These are phyloP conservation scores for Coprinopsis strossmayeri DNA, from an alignment of 768 basidiomycete genomes.

Conservation along the genomic window DNA sequence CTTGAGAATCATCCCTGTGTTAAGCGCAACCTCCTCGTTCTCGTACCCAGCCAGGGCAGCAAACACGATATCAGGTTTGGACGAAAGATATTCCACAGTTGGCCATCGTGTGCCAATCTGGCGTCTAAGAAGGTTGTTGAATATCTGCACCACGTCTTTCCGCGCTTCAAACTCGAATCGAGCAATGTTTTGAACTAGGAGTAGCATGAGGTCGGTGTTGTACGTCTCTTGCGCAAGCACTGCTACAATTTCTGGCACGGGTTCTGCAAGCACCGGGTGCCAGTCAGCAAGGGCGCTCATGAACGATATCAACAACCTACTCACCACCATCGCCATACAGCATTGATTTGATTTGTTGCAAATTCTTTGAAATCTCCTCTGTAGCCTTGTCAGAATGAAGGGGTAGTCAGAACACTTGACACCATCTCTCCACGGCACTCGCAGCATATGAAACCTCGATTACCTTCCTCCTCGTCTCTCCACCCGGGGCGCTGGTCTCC, in stretches of 20 bases:
- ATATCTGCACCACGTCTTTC: slow-evolving; percentile 79
- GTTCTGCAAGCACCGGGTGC: slow-evolving; percentile 39
- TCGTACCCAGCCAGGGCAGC: slow-evolving; percentile 87
- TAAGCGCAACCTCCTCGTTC: slow-evolving; percentile 93
- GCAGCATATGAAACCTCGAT: slow-evolving; percentile 13
- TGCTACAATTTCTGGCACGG: slow-evolving; percentile 83
- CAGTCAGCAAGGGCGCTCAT: slow-evolving; percentile 12
- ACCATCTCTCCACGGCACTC: neutral
- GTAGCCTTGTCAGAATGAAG: slow-evolving; percentile 48
- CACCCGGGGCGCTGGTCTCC: slow-evolving; percentile 66
- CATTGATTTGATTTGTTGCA: slow-evolving; percentile 85
- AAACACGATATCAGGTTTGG: slow-evolving; percentile 70
- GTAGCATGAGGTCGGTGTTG: slow-evolving; percentile 77
- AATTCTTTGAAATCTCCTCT: slow-evolving; percentile 85
- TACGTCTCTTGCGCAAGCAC: slow-evolving; percentile 97
- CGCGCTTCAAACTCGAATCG: slow-evolving; percentile 93
- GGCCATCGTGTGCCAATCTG: slow-evolving; percentile 93
- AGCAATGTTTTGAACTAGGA: slow-evolving; percentile 74
- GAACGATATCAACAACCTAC: too few species aligned
- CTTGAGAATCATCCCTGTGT: slow-evolving; percentile 96
- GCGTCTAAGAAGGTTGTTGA: slow-evolving; percentile 82
- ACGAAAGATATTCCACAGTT: slow-evolving; percentile 90
- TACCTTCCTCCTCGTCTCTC: slow-evolving; percentile 79
- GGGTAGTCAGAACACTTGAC: neutral
- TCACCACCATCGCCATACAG: slow-evolving; percentile 84